Evolutionary conservation across 495 filamentous ascomycete species (phyloP).

Genomic region (Terfezia claveryi): DNA sequence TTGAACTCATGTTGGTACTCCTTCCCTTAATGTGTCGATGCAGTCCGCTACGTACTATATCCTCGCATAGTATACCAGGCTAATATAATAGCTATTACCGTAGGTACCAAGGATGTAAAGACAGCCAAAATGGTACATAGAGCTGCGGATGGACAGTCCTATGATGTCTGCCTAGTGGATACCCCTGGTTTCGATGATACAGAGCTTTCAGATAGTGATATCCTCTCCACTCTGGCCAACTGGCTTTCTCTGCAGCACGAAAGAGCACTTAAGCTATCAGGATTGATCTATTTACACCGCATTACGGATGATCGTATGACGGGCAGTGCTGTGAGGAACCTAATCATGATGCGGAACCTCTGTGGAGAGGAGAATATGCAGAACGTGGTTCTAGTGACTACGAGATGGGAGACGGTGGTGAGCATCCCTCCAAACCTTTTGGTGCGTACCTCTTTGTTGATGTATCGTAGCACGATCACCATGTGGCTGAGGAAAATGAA

Average conservation of each 20-base stretch:
- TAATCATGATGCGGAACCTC: conserved; percentile 8
- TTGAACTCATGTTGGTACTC: too few species aligned
- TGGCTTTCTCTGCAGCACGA: conserved; percentile 9
- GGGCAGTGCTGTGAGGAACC: conserved; percentile 6
- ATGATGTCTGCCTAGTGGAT: conserved; percentile 15
- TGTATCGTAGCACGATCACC: too few species aligned
- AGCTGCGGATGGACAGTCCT: too few species aligned
- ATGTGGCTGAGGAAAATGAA: conserved; percentile 1
- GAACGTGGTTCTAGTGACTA: conserved; percentile 11
- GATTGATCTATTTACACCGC: conserved; percentile 18
- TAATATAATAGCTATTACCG: too few species aligned
- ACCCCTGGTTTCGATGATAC: conserved; percentile 23
- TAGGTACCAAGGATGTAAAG: too few species aligned
- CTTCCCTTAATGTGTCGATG: too few species aligned
- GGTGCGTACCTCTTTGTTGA: too few species aligned
- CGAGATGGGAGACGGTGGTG: conserved; percentile 5
- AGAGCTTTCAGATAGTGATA: conserved; percentile 13
- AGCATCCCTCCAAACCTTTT: not conserved
- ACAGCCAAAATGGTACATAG: too few species aligned
- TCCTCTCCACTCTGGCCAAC: conserved; percentile 13
- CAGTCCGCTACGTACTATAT: too few species aligned
- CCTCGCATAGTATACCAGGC: too few species aligned
- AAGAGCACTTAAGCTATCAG: conserved; percentile 4
- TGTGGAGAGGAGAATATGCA: conserved; percentile 4
- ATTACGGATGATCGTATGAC: conserved; percentile 15